A percentile compares a stretch with the other conserved stretches of the same genome.
Evolutionary conservation across 2,329 filamentous ascomycete genomes (phyloP).

Genomic region (Ophiocordyceps camponoti-saundersi): DNA sequence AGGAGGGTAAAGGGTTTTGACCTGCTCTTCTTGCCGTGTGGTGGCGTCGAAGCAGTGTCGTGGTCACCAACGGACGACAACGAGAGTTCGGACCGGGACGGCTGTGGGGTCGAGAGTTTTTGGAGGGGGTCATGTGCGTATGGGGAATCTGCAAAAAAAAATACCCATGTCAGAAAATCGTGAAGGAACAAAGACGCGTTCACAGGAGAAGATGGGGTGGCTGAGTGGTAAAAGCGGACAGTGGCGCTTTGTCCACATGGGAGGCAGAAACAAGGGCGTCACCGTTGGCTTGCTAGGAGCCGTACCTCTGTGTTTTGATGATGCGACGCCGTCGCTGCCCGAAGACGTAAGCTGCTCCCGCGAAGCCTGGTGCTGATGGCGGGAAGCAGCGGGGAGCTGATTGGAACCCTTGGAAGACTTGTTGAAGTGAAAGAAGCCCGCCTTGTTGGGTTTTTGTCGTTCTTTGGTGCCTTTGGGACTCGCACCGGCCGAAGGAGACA

Average conservation of each 20-base stretch:
- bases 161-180: slow-evolving; percentile 5
- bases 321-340: slow-evolving; percentile 14
- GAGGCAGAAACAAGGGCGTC: not conserved
- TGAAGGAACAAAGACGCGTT: not conserved
- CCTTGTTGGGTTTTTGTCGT: slow-evolving; percentile 26
- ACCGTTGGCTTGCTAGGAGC: not conserved
- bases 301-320: slow-evolving; percentile 17
- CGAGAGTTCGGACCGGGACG: slow-evolving; percentile 35
- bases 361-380: slow-evolving; percentile 17
- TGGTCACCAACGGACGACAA: slow-evolving; percentile 30
- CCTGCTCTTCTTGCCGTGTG: slow-evolving; percentile 29
- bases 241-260: not conserved
- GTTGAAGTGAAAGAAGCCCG: slow-evolving; percentile 33
- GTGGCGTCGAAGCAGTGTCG: slow-evolving; percentile 18
- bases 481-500: slow-evolving; percentile 6
- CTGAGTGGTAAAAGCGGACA: not conserved
- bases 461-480: slow-evolving; percentile 13
- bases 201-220: not conserved
- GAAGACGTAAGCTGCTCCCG: slow-evolving; percentile 21
- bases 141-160: slow-evolving; percentile 8
- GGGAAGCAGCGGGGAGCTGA: slow-evolving; percentile 8
- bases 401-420: slow-evolving; percentile 26
- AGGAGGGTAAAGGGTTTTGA: slow-evolving; percentile 37
- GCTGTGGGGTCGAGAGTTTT: slow-evolving; percentile 21
- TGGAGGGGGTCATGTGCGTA: slow-evolving; percentile 16